phyloP scores from a whole-genome alignment of 2,329 filamentous ascomycete species.

The Monosporascus sp. region DNA sequence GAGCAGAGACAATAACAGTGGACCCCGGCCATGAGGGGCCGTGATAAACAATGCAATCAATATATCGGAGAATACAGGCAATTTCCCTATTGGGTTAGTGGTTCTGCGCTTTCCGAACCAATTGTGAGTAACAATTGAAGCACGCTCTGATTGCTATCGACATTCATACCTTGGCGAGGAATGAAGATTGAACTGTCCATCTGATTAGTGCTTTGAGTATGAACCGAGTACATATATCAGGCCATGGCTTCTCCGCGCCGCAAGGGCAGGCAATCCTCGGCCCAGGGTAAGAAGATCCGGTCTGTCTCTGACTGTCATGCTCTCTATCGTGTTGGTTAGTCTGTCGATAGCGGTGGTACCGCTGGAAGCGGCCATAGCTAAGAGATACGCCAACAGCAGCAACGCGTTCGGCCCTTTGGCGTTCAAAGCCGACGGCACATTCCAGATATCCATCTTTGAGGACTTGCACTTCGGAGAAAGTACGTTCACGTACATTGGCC shows the following conservation, averaged over 20 bases:
- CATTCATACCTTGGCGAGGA: neutral
- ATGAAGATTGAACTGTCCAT: too few species aligned
- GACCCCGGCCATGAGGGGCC: too few species aligned
- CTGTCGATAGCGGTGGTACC: constrained; percentile 5
- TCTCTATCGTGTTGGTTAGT: neutral
- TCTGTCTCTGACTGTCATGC: constrained; percentile 2
- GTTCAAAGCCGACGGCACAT: constrained; percentile 40
- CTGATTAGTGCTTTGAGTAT: neutral
- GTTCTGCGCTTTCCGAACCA: neutral
- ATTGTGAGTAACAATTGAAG: neutral
- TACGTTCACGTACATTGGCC: constrained; percentile 23
- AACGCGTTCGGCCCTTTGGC: constrained; percentile 18
- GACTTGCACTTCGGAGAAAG: constrained; percentile 70
- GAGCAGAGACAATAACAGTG: too few species aligned
- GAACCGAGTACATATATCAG: neutral
- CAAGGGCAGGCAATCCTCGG: neutral
- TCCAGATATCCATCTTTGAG: constrained; percentile 56
- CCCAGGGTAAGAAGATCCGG: neutral
- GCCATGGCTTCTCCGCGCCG: neutral
- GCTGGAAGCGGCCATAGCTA: constrained; percentile 13
- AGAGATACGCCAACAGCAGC: constrained; percentile 10
- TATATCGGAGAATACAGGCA: too few species aligned
- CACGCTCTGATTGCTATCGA: neutral
- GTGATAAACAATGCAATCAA: too few species aligned
- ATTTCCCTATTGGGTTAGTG: neutral